phyloP scores from a whole-genome alignment of 75 land plant species.

The Isoetes taiwanensis region DNA sequence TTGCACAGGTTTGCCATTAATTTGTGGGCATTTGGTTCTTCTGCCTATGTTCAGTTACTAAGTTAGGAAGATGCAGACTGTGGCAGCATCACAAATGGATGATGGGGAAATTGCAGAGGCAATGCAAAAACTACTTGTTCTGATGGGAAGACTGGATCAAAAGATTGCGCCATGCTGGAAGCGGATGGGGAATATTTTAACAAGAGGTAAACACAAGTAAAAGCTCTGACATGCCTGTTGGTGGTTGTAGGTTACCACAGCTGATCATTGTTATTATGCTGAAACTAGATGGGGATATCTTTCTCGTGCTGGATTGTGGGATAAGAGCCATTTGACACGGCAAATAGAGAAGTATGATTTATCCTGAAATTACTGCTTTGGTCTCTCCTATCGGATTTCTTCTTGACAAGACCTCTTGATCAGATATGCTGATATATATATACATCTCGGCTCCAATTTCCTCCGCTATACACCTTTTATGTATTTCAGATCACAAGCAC shows the following conservation, averaged over 20 bases:
- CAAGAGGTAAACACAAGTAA: conserved; percentile 37
- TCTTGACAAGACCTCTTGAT: background rate
- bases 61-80: conserved; percentile 66
- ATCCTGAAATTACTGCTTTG: background rate
- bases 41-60: too few species aligned
- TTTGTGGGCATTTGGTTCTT: too few species aligned
- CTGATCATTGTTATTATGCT: background rate
- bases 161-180: conserved; percentile 89
- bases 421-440: conserved; percentile 98
- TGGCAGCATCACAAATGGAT: conserved; percentile 59
- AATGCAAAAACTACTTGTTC: conserved; percentile 78
- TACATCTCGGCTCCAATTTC: conserved; percentile 90
- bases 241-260: background rate
- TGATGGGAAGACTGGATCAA: conserved; percentile 65
- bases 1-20: conserved; percentile 90
- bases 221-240: background rate
- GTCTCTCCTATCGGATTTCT: background rate
- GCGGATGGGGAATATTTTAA: conserved; percentile 88
- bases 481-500: conserved; percentile 94
- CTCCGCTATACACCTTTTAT: conserved; percentile 84
- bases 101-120: conserved; percentile 64
- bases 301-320: conserved; percentile 94
- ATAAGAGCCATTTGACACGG: conserved; percentile 90
- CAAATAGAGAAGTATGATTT: conserved; percentile 86
- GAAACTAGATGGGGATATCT: conserved; percentile 86